Evolutionary conservation across 108 stramenopile species (phyloP), one percentile per base, ranked within the genome.

Genomic region (Skeletonema marinoi): DNA sequence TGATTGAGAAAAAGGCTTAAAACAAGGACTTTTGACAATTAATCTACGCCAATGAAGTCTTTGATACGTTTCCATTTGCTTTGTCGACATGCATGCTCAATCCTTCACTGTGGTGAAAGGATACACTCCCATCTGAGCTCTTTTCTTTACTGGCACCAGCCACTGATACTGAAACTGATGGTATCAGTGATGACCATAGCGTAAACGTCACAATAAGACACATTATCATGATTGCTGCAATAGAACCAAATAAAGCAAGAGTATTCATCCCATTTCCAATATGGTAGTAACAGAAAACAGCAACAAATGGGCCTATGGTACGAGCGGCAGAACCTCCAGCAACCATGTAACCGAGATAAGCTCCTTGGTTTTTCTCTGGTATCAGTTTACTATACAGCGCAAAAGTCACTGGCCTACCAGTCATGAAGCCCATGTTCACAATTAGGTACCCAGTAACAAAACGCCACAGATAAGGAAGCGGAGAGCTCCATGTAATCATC

Each of bases 1-100:
- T 96, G 29, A 86, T 96, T 38, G 95, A 92, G 56, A 96, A 96
- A 81, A 75, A 87, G 44, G 3, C 44, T 46, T 46, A 46, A 16
- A 16, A 46, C 14, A 14, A 46, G 16, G 44, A 4, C 16, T 46
- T 46, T n/a, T 3, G 44, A n/a, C 44, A n/a, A 46, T 4, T 16
- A 4, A n/a, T 46, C 16, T n/a, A 46, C 44, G 3, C 3, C 16
- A 46, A 16, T n/a, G 44, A 46, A 11, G 16, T 46, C 44, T 46
- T 16, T 46, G 60, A 32, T 29, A 61, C 13, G n/a, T 30, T 61
- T 6, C 6, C 31, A 61, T 61, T 64, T 64, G 41, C 63, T 48
- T 44, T 64, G 46, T 44, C 42, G 16, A 64, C 63, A 17, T 64
- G 63, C 63, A 64, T 64, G 25, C 54, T 56, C 54, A 56, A 21